These are phyloP conservation scores for Tilletia caries DNA, from an alignment of 1,284 basidiomycete species.

Conservation along the genomic window DNA sequence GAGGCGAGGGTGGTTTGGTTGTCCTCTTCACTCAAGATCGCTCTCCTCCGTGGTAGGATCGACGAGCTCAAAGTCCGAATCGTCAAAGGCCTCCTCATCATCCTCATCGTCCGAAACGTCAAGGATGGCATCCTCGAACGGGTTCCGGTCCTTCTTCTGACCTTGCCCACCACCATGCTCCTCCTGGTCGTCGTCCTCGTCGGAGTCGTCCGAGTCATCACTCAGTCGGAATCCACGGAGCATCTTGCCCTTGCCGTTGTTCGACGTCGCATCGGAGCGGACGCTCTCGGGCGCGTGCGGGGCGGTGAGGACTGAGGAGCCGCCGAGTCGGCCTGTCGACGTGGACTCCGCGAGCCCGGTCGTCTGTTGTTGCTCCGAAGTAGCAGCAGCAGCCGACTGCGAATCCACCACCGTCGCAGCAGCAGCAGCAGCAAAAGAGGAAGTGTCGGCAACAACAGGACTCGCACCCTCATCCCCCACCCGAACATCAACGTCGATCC, in stretches of 20 bases:
- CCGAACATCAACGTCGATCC: conserved; percentile 57
- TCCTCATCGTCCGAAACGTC: conserved; percentile 4
- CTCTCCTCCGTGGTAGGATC: conserved; percentile 15
- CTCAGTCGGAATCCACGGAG: conserved; percentile 25
- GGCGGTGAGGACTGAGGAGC: conserved; percentile 54
- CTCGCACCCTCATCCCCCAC: conserved; percentile 11
- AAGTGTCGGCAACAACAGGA: conserved; percentile 20
- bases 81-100: not conserved
- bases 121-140: conserved; percentile 1
- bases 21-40: conserved; percentile 5
- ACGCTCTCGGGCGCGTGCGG: conserved; percentile 64
- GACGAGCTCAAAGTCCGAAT: conserved; percentile 15
- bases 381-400: not conserved
- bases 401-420: not conserved
- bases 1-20: not conserved
- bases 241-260: not conserved
- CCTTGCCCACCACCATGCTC: not conserved
- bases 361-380: conserved; percentile 14
- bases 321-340: conserved; percentile 65
- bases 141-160: not conserved
- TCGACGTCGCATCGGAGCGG: conserved; percentile 61
- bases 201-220: conserved; percentile 61
- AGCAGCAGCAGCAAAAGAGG: not conserved
- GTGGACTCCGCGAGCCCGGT: conserved; percentile 46
- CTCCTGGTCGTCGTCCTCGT: conserved; percentile 52